Percentiles rank a stretch among this genome's conserved stretches.
Conservation (phyloP, 2,329 filamentous ascomycete genomes). For the Phyllachora maydis region DNA sequence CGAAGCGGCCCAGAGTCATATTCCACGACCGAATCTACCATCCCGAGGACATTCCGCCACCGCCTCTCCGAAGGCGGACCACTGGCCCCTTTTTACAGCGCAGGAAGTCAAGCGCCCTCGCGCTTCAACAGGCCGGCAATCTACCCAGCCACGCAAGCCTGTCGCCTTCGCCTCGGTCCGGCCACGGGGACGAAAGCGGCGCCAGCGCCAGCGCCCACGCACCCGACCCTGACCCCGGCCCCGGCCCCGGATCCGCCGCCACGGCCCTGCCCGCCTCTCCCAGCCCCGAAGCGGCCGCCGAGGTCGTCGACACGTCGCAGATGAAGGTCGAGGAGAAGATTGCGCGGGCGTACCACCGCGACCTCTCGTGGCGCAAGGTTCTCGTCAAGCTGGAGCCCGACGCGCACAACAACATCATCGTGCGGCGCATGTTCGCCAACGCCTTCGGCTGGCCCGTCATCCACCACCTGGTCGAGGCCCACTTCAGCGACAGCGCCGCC, state of each 20-base stretch:
- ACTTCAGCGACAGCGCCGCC: conserved; percentile 60
- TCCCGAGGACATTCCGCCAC: conserved; percentile 75
- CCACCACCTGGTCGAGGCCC: conserved; percentile 83
- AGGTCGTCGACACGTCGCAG: conserved; percentile 34
- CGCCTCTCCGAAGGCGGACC: conserved; percentile 39
- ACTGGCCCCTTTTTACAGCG: no score
- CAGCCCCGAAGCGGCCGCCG: conserved; percentile 19
- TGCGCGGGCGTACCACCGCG: conserved; percentile 80
- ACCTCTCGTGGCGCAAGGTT: conserved; percentile 89
- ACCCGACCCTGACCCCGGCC: conserved; percentile 14
- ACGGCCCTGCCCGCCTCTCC: conserved; percentile 12
- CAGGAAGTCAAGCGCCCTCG: conserved; percentile 12
- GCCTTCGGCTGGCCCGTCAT: conserved; percentile 95
- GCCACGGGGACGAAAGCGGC: conserved; percentile 3
- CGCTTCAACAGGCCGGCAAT: conserved; percentile 8
- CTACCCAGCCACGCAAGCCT: background rate
- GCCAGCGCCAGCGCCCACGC: conserved; percentile 14
- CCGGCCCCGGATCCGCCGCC: conserved; percentile 13
- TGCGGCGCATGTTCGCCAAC: conserved; percentile 90
- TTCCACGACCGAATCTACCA: conserved; percentile 96
- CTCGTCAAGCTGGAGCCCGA: conserved; percentile 89
- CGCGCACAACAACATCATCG: conserved; percentile 96
- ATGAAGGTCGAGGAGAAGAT: conserved; percentile 98
- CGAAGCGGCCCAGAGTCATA: conserved; percentile 66
- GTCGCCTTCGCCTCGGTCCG: conserved; percentile 2